phyloP scores from a whole-genome alignment of 1,139 yeast species.

The Geotrichum reessii region DNA sequence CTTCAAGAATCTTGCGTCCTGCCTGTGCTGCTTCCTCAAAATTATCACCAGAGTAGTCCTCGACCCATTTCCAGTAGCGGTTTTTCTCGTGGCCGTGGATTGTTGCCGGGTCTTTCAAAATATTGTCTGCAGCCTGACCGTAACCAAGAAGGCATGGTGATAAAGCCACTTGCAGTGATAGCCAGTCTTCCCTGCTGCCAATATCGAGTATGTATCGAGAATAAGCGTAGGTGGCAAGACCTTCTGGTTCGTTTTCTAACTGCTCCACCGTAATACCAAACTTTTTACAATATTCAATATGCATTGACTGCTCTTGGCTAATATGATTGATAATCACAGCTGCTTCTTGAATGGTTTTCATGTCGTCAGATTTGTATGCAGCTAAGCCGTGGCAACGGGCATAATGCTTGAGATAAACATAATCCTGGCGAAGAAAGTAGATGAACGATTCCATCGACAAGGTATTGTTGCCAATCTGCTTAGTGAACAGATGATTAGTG shows the following conservation, averaged over 20 bases:
- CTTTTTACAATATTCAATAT: slow-evolving; percentile 46
- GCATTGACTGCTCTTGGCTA: slow-evolving; percentile 52
- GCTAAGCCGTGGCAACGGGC: slow-evolving; percentile 64
- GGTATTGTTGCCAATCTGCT: slow-evolving; percentile 47
- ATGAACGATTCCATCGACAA: slow-evolving; percentile 49
- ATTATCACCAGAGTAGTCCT: slow-evolving; percentile 55
- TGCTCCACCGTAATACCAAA: slow-evolving; percentile 47
- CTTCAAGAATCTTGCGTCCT: slow-evolving; percentile 50
- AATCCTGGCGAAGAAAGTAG: slow-evolving; percentile 65
- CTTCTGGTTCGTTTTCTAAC: slow-evolving; percentile 45
- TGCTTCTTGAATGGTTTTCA: slow-evolving; percentile 41
- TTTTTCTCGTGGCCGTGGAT: slow-evolving; percentile 19
- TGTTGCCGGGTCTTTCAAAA: slow-evolving; percentile 13
- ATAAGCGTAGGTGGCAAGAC: slow-evolving; percentile 54
- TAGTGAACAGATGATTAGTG: slow-evolving; percentile 57
- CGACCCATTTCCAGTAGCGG: slow-evolving; percentile 53
- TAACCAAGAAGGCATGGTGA: slow-evolving; percentile 79
- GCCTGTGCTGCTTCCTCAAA: slow-evolving; percentile 46
- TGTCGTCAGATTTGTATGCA: slow-evolving; percentile 55
- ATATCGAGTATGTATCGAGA: slow-evolving; percentile 48
- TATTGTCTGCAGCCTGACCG: slow-evolving; percentile 45
- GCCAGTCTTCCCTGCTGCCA: not conserved
- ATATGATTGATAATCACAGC: slow-evolving; percentile 50
- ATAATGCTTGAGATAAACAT: slow-evolving; percentile 61
- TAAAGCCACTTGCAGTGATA: slow-evolving; percentile 39